Conservation (phyloP, 495 filamentous ascomycete species). For the Hamigera avellanea region DNA sequence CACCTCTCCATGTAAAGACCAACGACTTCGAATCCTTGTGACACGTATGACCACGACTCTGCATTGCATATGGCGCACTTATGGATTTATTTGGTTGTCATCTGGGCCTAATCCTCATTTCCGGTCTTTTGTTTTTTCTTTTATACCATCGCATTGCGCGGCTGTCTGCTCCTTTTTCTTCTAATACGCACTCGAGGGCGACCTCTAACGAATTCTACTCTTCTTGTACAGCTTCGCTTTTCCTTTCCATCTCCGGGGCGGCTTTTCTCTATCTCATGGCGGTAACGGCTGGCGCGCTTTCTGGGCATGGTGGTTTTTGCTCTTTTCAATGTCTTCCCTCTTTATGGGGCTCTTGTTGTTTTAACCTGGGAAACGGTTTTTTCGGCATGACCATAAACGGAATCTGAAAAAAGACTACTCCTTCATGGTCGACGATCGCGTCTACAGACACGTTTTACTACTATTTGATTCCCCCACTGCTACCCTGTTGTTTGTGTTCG, state of each 20-base stretch:
- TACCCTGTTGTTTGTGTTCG: too few species aligned
- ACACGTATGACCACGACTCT: constrained; percentile 36
- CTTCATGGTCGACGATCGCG: too few species aligned
- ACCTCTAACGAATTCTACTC: constrained; percentile 12
- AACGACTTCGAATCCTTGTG: constrained; percentile 16
- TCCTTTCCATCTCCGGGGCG: constrained; percentile 1
- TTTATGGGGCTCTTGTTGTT: background rate
- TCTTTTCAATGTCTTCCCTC: background rate
- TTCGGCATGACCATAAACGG: background rate
- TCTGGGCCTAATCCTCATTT: constrained; percentile 17
- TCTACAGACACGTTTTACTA: too few species aligned
- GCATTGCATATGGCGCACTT: constrained; percentile 38
- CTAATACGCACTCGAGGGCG: constrained; percentile 6
- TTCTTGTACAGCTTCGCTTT: constrained; percentile 29
- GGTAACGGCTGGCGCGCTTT: too few species aligned
- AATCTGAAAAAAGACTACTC: background rate
- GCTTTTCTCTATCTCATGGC: too few species aligned
- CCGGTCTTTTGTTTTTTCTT: constrained; percentile 17
- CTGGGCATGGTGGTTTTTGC: background rate
- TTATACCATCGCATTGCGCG: constrained; percentile 16
- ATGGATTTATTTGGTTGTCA: constrained; percentile 23
- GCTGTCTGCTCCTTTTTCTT: constrained; percentile 18
- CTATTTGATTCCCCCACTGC: too few species aligned
- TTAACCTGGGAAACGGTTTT: background rate
- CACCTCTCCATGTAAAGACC: constrained; percentile 10